A percentile compares a stretch with the other conserved stretches of the same genome.
Evolutionary conservation across 768 basidiomycete species (phyloP).

Genomic region (Amanita fuliginea): DNA sequence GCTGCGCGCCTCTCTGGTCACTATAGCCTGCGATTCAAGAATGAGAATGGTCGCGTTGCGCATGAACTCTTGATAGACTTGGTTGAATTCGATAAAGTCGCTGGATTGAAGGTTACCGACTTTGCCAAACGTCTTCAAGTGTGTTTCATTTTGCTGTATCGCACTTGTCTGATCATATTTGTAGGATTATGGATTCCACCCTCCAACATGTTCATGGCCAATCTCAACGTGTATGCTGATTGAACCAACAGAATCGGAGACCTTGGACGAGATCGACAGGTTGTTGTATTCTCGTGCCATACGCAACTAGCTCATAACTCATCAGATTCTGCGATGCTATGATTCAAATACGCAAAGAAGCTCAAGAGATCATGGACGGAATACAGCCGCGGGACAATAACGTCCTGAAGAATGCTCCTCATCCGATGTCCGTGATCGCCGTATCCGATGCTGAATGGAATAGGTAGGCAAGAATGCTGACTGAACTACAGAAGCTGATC

Average conservation of each 20-base stretch:
- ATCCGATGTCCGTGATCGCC: slow-evolving; percentile 67
- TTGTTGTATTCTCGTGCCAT: slow-evolving; percentile 16
- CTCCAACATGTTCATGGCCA: slow-evolving; percentile 98
- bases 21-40: slow-evolving; percentile 85
- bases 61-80: slow-evolving; percentile 95
- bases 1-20: slow-evolving; percentile 75
- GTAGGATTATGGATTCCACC: slow-evolving; percentile 89
- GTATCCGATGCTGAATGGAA: slow-evolving; percentile 80
- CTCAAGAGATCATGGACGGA: slow-evolving; percentile 75
- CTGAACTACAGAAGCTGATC: slow-evolving; percentile 3
- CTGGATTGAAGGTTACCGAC: slow-evolving; percentile 87
- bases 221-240: slow-evolving; percentile 96
- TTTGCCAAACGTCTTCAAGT: slow-evolving; percentile 95
- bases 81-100: slow-evolving; percentile 85
- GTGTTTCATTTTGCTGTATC: slow-evolving; percentile 3
- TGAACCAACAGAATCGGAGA: slow-evolving; percentile 95
- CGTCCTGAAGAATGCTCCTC: slow-evolving; percentile 88
- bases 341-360: slow-evolving; percentile 92
- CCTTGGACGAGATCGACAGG: slow-evolving; percentile 87
- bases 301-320: neutral
- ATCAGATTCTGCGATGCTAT: slow-evolving; percentile 93
- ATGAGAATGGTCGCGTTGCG: slow-evolving; percentile 84
- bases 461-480: slow-evolving; percentile 33
- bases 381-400: slow-evolving; percentile 90
- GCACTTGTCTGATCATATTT: neutral